Base-by-base conservation (phyloP, 768 basidiomycete species). In the Pleurotus cornucopiae region DNA sequence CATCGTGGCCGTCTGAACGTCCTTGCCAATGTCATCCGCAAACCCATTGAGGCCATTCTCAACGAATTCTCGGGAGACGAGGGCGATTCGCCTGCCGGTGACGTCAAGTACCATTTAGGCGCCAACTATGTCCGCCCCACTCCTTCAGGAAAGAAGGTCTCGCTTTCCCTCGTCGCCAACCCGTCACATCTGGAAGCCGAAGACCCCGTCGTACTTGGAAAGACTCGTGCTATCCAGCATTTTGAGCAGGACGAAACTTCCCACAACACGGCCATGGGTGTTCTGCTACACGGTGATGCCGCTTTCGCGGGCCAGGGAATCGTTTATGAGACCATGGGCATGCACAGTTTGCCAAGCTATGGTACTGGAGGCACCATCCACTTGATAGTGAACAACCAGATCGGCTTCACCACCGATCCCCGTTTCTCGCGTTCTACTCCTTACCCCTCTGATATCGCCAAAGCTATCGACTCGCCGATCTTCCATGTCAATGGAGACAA, bases 401-500 rank as follows among this genome's bases (percentile, higher is more conserved):
- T 98, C 58, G 96, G 96, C 57, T 99, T 99, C 78, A 99, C 97
- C 49, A 99, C 97, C 34, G 96, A 98, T 67, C 97, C 97, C 46
- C 88, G 95, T 56, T 97, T 98, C 76, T 79, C 96, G 46, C 94
- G 97, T 57, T 98, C 96, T 14, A 99, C 97, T 3, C 91, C 97
- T 48, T 98, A 99, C 74, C 91, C 91, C 11, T 98, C 96, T 54
- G 97, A 99, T 67, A 91, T 99, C 61, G 97, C 97, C 60, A 99
- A 99, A 73, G 86, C 94, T 47, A 98, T 98, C 68, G 97, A 99
- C 64, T 82, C 97, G 0, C 96, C 96, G 49, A 98, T 99, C 72
- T 96, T 99, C 86, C 96, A 99, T 72, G 97, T 98, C 66, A 99
- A 99, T 66, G 96, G 96, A 46, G 96, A 99, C 78, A 94, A 98